A percentile compares a stretch with the other conserved stretches of the same genome.
Conservation (phyloP, 1,284 basidiomycete genomes). For the Takashimella koratensis region DNA sequence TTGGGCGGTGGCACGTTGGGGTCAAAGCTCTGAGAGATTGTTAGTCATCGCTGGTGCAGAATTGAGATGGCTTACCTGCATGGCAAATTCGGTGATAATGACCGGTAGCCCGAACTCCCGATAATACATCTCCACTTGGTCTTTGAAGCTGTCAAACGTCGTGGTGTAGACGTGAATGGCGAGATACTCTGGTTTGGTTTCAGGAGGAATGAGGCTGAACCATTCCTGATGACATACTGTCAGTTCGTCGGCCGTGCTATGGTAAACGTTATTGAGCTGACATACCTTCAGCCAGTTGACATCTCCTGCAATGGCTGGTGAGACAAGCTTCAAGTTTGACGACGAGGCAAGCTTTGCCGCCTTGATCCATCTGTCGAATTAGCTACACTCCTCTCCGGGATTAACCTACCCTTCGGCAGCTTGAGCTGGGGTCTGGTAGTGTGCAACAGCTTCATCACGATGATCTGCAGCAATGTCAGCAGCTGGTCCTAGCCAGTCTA, state of each 20-base stretch:
- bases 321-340: constrained; percentile 27
- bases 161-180: constrained; percentile 45
- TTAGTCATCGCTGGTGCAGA: background rate
- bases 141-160: constrained; percentile 36
- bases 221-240: too few relatives aligned
- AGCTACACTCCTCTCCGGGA: background rate
- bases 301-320: constrained; percentile 37
- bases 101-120: constrained; percentile 35
- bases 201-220: constrained; percentile 22
- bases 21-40: constrained; percentile 31
- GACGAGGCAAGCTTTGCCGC: constrained; percentile 25
- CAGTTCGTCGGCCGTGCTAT: too few relatives aligned
- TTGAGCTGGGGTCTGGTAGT: constrained; percentile 14
- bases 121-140: constrained; percentile 28
- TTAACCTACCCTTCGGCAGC: constrained; percentile 27
- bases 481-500: constrained; percentile 1
- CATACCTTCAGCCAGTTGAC: constrained; percentile 37
- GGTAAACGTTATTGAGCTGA: background rate
- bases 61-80: constrained; percentile 25
- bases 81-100: constrained; percentile 42
- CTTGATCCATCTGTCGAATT: constrained; percentile 26
- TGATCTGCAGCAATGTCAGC: too few relatives aligned
- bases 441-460: constrained; percentile 26
- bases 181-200: constrained; percentile 31
- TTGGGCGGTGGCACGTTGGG: constrained; percentile 31